A percentile compares a stretch with the other conserved stretches of the same genome.
Evolutionary conservation across 192 early-diverging fungal genomes (phyloP).

Genomic region (Linnemannia schmuckeri): DNA sequence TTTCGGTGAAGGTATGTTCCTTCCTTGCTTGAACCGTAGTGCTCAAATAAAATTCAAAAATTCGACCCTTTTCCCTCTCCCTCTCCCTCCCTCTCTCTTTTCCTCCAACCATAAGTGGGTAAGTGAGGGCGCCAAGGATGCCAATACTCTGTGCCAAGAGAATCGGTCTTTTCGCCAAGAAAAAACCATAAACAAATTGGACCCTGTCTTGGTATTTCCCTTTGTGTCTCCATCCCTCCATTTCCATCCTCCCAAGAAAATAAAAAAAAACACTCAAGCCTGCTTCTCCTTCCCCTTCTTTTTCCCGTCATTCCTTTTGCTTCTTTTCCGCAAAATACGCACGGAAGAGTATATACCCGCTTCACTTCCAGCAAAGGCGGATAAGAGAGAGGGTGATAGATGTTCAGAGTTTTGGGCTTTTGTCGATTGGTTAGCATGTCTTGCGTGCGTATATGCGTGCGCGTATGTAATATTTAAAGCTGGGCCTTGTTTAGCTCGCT

Average conservation of each 20-base stretch:
- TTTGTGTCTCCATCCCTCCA: neutral
- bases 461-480: neutral
- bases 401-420: neutral
- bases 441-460: neutral
- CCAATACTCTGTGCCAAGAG: slow-evolving; percentile 16
- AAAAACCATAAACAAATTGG: neutral
- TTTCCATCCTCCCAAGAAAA: too few relatives aligned
- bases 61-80: neutral
- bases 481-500: too few relatives aligned
- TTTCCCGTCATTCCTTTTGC: neutral
- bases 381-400: neutral
- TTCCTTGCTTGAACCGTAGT: too few relatives aligned
- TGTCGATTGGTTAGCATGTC: neutral
- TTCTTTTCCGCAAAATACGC: neutral
- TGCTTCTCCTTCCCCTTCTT: neutral
- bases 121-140: neutral
- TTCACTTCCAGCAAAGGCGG: neutral
- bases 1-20: too few relatives aligned
- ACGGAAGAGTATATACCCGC: neutral
- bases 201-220: neutral
- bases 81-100: too few relatives aligned
- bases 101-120: too few relatives aligned
- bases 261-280: neutral
- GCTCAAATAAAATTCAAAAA: neutral
- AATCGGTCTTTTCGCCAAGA: slow-evolving; percentile 6